Evolutionary conservation across 352 stramenopile species (phyloP).

Genomic region (Phytophthora pinifolia): DNA sequence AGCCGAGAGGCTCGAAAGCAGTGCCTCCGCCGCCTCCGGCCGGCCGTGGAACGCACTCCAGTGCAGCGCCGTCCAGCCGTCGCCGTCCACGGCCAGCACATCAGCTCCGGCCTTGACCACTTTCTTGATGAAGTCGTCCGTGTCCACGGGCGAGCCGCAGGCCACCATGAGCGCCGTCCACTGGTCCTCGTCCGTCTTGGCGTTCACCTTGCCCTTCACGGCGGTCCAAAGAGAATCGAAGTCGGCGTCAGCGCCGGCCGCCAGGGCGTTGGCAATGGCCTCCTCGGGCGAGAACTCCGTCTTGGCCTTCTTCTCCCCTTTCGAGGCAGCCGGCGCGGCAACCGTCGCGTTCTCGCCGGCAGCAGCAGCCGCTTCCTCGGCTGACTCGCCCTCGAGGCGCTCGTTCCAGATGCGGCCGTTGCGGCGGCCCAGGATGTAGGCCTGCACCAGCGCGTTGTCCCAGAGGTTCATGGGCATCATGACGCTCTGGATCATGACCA

Average conservation of each 20-base stretch:
- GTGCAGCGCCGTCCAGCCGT: slow-evolving; percentile 83
- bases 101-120: slow-evolving; percentile 58
- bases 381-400: slow-evolving; percentile 70
- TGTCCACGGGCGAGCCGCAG: slow-evolving; percentile 78
- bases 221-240: slow-evolving; percentile 65
- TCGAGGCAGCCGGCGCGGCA: slow-evolving; percentile 9
- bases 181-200: slow-evolving; percentile 68
- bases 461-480: slow-evolving; percentile 86
- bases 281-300: slow-evolving; percentile 40
- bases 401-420: slow-evolving; percentile 80
- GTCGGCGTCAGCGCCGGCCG: slow-evolving; percentile 66
- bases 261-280: slow-evolving; percentile 62
- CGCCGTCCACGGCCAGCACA: slow-evolving; percentile 64
- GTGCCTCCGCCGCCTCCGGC: slow-evolving; percentile 62
- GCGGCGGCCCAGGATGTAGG: slow-evolving; percentile 65
- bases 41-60: slow-evolving; percentile 83
- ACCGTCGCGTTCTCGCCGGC: slow-evolving; percentile 20
- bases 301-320: slow-evolving; percentile 36
- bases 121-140: slow-evolving; percentile 77
- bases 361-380: slow-evolving; percentile 47
- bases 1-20: slow-evolving; percentile 45
- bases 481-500: slow-evolving; percentile 85
- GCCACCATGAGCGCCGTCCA: slow-evolving; percentile 87
- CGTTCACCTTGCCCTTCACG: slow-evolving; percentile 64
- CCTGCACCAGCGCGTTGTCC: slow-evolving; percentile 78